phyloP scores from a whole-genome alignment of 306 rosid genomes.

The Spatholobus suberectus region DNA sequence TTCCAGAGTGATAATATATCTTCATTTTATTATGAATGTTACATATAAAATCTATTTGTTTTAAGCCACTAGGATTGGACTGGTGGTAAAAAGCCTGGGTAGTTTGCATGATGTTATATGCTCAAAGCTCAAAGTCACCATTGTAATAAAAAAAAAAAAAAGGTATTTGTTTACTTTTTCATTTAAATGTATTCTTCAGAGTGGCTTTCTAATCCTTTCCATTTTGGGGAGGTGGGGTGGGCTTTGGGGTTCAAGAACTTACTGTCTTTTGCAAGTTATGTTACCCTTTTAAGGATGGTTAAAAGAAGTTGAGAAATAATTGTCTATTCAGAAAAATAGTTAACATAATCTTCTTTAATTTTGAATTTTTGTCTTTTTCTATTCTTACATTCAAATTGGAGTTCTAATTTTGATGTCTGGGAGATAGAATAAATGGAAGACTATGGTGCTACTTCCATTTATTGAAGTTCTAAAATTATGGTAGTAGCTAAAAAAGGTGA shows the following conservation, averaged over 20 bases:
- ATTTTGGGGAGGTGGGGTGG: neutral
- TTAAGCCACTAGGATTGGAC: neutral
- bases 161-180: neutral
- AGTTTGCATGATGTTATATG: neutral
- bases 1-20: neutral
- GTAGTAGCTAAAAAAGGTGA: neutral
- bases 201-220: neutral
- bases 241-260: neutral
- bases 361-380: neutral
- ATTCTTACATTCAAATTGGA: constrained; percentile 2
- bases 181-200: neutral
- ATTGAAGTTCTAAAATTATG: neutral
- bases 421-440: neutral
- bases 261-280: neutral
- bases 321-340: neutral
- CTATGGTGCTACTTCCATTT: neutral
- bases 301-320: neutral
- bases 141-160: neutral
- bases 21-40: neutral
- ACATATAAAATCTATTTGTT: neutral
- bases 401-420: constrained; percentile 1
- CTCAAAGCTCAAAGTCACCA: neutral
- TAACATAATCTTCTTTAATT: constrained; percentile 11
- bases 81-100: neutral
- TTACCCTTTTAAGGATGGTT: neutral